These are phyloP conservation scores for Conticribra weissflogii DNA, from an alignment of 108 stramenopile genomes.

Conservation along the genomic window DNA sequence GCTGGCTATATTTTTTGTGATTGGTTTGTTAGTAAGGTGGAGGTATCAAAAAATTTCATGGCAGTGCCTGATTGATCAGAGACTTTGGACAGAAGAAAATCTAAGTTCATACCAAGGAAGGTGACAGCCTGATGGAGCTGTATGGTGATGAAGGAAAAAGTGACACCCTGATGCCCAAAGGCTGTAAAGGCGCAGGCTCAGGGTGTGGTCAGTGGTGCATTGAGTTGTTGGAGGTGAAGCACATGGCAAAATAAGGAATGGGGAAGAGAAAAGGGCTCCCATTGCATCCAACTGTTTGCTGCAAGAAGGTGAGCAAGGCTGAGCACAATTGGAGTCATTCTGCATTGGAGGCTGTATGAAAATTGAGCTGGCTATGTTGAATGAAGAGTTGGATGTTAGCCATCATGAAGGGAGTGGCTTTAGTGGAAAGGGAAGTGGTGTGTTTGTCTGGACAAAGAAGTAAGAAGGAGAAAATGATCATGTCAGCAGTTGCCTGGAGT, in stretches of 20 bases:
- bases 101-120: constrained; percentile 16
- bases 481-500: not conserved
- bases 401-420: constrained; percentile 28
- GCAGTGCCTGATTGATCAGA: constrained; percentile 30
- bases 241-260: constrained; percentile 36
- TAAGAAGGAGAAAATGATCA: constrained; percentile 42
- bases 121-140: constrained; percentile 9
- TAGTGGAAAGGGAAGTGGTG: constrained; percentile 11
- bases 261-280: constrained; percentile 50
- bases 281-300: constrained; percentile 45
- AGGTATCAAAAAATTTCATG: not conserved
- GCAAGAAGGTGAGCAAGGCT: constrained; percentile 46
- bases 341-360: constrained; percentile 13
- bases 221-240: constrained; percentile 15
- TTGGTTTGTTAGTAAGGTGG: not conserved
- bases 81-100: constrained; percentile 35
- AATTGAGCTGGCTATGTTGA: constrained; percentile 18
- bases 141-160: constrained; percentile 1
- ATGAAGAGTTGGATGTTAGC: constrained; percentile 42
- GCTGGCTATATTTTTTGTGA: not conserved
- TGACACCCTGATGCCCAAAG: not conserved
- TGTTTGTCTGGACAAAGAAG: constrained; percentile 37
- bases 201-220: constrained; percentile 15
- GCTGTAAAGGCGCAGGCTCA: constrained; percentile 6
- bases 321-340: constrained; percentile 24